Base-by-base conservation (phyloP, 2,329 filamentous ascomycete genomes). In the Xylariaceae sp. region DNA sequence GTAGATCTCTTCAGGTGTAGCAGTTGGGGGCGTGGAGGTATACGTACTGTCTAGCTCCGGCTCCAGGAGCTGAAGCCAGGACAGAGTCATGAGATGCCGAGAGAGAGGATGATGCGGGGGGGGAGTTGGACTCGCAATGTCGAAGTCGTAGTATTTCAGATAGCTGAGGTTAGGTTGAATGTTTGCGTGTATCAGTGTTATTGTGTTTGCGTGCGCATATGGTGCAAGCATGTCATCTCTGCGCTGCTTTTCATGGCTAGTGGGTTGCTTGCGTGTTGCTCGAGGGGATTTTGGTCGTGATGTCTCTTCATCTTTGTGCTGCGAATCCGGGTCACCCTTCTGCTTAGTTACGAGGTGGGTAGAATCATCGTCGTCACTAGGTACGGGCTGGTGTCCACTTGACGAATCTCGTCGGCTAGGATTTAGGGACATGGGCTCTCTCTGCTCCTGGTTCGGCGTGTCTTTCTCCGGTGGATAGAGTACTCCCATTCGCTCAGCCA, bases 401-500 rank as follows among this genome's bases (percentile, higher is more conserved):
- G 30, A 9, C 16, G 40, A 35, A 9, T 23, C 15, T 47, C 26
- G 27, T 48, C 42, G 50, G 24, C 3, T 53, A 8, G 41, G 10
- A 15, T 10, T 20, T 3, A 41, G 35, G n/a, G 18, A 24, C 9
- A 55, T 47, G 10, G 44, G 8, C 18, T 24, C 29, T 43, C 58
- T n/a, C 5, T 53, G 44, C 15, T 48, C 44, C 35, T 21, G 26
- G n/a, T 35, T 29, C 18, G 30, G 11, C 36, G 33, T 37, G 13
- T 60, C 52, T 5, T 23, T 27, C 45, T 75, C 68, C 1, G 69
- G 50, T 3, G 66, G 71, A 54, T 91, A 83, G 0, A 97, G 75
- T 15, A 96, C 83, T 1, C 89, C 91, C 88, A 96, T 93, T 56
- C 89, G 83, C 74, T 97, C 92, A 0, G 92, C 92, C 76, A 96